These are phyloP conservation scores for Ballota nigra DNA, from an alignment of 257 asterid species.

Conservation along the genomic window DNA sequence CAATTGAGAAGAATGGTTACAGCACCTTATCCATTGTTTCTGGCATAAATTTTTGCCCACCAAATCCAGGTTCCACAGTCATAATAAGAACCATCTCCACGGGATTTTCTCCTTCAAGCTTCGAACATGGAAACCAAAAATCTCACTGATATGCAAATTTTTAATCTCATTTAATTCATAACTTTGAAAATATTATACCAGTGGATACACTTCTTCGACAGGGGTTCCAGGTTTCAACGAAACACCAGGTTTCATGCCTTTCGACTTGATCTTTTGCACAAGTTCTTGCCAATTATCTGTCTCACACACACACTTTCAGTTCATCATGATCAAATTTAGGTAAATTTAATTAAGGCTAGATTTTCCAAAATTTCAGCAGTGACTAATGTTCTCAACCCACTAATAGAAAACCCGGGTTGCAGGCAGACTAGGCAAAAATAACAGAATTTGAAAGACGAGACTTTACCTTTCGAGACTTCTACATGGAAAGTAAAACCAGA, in stretches of 20 bases:
- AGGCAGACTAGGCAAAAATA: neutral
- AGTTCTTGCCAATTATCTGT: constrained; percentile 93
- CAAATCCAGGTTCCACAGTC: constrained; percentile 99
- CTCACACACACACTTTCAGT: neutral
- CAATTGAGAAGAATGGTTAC: neutral
- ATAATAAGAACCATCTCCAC: constrained; percentile 91
- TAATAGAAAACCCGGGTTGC: neutral
- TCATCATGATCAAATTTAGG: constrained; percentile 4
- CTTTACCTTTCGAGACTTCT: constrained; percentile 72
- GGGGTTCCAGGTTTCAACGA: constrained; percentile 88
- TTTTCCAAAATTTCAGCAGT: neutral
- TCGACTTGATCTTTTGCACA: constrained; percentile 63
- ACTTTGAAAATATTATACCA: constrained; percentile 44
- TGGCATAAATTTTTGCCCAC: constrained; percentile 96
- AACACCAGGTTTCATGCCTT: constrained; percentile 88
- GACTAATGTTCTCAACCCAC: neutral
- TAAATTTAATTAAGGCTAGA: neutral
- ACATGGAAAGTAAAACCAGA: constrained; percentile 94
- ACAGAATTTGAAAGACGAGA: neutral
- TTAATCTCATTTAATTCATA: neutral
- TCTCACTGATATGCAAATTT: neutral
- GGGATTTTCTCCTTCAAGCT: constrained; percentile 67
- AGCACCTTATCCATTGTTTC: constrained; percentile 91
- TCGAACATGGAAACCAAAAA: constrained; percentile 13
- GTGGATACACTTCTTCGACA: constrained; percentile 76